Base-by-base conservation (phyloP, 306 rosid genomes). In the Senna tora region DNA sequence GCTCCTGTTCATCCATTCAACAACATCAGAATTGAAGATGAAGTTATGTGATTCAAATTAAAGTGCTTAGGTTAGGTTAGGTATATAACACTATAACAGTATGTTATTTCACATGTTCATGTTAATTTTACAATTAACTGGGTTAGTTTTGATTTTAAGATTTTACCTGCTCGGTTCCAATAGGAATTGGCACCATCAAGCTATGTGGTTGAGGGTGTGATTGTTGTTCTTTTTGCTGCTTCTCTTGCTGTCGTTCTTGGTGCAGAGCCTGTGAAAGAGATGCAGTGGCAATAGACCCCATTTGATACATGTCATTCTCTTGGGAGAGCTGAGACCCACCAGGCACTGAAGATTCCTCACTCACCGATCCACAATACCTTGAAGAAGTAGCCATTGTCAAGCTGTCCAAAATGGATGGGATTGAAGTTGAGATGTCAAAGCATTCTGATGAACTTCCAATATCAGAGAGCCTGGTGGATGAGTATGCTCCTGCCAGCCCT, bases 171-270 rank as follows among this genome's bases (percentile, higher is more conserved):
- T 88, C 93, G 20, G 79, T 32, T 17, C 76, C 91, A 6, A 83
- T 41, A 22, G 94, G 90, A 64, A 72, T 67, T 69, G 92, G 89
- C 39, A 61, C 74, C 80, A 84, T 86, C 78, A 84, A 32, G 58
- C 50, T 67, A 36, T 84, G 85, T 72, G 79, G 66, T 28, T 68
- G 67, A 61, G 76, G 53, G 52, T 74, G 22, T 72, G 78, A 7
- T 28, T 49, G 77, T 15, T 84, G 88, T 30, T 77, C 76, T 19
- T 41, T 76, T 36, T 76, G 80, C 34, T 73, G 80, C 50, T 82
- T 86, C 78, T 86, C 94, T 19, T 81, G 89, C 54, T 74, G 78
- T 11, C 86, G 81, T 69, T 89, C 93, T 69, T 83, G 92, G 58
- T 86, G 87, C 47, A 88, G 67, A 58, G 86, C 97, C 42, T 79